Conservation (phyloP, 192 early-diverging fungal species). For the Powellomyces hirtus region DNA sequence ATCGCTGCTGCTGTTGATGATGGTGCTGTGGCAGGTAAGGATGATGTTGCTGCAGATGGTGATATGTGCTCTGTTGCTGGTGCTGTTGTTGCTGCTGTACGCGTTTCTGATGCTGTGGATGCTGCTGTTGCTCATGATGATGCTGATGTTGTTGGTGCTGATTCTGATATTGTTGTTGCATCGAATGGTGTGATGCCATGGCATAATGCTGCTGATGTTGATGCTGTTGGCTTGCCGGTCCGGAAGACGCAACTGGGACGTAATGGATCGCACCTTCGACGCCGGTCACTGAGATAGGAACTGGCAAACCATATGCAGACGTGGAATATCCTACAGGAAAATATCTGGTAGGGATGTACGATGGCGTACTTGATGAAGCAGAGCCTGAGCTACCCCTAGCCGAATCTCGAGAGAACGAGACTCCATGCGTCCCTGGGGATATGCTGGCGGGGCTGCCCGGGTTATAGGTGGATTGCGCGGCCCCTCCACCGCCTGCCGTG, state of each 20-base stretch:
- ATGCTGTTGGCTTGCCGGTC: neutral
- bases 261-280: slow-evolving; percentile 16
- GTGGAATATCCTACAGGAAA: neutral
- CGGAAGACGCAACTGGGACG: slow-evolving; percentile 4
- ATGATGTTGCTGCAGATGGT: slow-evolving; percentile 5
- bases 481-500: neutral
- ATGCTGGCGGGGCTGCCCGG: too few species aligned
- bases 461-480: too few species aligned
- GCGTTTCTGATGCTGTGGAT: slow-evolving; percentile 3
- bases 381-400: neutral
- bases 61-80: slow-evolving; percentile 1
- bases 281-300: slow-evolving; percentile 5
- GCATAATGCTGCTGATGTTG: slow-evolving; percentile 1
- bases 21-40: slow-evolving; percentile 10
- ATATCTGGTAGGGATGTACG: slow-evolving; percentile 3
- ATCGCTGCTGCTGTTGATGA: slow-evolving; percentile 5
- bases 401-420: neutral
- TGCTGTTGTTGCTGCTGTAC: neutral
- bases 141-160: neutral
- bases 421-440: neutral
- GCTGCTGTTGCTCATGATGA: slow-evolving; percentile 9
- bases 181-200: neutral
- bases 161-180: slow-evolving; percentile 4
- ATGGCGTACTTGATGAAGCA: neutral
- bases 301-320: neutral